phyloP scores from a whole-genome alignment of 495 filamentous ascomycete genomes.

The Penicillium alfredii region DNA sequence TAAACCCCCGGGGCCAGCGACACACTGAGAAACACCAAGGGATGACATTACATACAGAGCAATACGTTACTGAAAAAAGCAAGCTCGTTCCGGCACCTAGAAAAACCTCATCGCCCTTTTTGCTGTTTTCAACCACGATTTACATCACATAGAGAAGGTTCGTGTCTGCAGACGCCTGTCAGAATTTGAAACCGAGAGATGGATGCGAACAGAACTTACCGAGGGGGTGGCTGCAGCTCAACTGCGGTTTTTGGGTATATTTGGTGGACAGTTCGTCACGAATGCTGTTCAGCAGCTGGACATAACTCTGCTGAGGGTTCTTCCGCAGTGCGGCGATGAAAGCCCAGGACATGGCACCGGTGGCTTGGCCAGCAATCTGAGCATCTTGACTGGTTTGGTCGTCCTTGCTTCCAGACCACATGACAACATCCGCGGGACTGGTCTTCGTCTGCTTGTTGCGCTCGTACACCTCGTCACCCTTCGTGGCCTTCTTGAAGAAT shows the following conservation, averaged over 20 bases:
- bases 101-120: too few relatives aligned
- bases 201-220: constrained; percentile 50
- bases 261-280: constrained; percentile 83
- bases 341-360: constrained; percentile 96
- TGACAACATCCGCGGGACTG: constrained; percentile 90
- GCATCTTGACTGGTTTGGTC: constrained; percentile 75
- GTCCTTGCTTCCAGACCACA: constrained; percentile 97
- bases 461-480: constrained; percentile 75
- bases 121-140: constrained; percentile 5
- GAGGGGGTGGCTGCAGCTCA: constrained; percentile 93
- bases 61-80: too few relatives aligned
- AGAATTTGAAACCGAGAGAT: constrained; percentile 6
- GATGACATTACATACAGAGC: constrained; percentile 21
- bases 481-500: constrained; percentile 89
- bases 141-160: constrained; percentile 64
- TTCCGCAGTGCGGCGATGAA: constrained; percentile 93
- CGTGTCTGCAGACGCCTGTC: constrained; percentile 44
- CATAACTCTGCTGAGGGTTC: constrained; percentile 97
- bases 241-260: constrained; percentile 93
- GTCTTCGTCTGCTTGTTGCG: constrained; percentile 83
- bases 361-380: constrained; percentile 72
- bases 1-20: constrained; percentile 8
- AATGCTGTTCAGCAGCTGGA: constrained; percentile 91
- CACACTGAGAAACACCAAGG: constrained; percentile 12
- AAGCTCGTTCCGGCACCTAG: constrained; percentile 3